A percentile compares a stretch with the other conserved stretches of the same genome.
phyloP scores from a whole-genome alignment of 768 basidiomycete genomes.

The Boletus speciosus region DNA sequence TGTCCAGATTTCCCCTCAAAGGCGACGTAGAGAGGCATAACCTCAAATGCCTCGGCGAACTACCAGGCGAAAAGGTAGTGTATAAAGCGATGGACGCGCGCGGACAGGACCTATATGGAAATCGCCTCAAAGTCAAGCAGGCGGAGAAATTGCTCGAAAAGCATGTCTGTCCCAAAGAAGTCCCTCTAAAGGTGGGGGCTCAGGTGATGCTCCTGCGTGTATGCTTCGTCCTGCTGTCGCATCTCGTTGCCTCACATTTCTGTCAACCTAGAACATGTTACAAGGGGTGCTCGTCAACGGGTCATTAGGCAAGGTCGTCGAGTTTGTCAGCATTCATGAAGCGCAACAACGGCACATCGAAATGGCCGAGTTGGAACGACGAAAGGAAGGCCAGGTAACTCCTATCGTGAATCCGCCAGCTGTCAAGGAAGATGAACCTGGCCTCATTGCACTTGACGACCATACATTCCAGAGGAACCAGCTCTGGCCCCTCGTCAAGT shows the following conservation, averaged over 20 bases:
- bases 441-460: conserved; percentile 16
- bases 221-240: neutral
- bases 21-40: conserved; percentile 26
- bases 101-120: conserved; percentile 38
- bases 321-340: conserved; percentile 30
- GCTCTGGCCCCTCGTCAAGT: conserved; percentile 36
- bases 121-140: conserved; percentile 28
- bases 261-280: conserved; percentile 27
- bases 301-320: conserved; percentile 73
- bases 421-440: neutral
- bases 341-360: conserved; percentile 25
- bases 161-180: conserved; percentile 44
- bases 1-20: conserved; percentile 28
- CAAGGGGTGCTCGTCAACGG: conserved; percentile 69
- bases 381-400: conserved; percentile 5
- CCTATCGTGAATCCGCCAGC: neutral
- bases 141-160: conserved; percentile 41
- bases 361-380: conserved; percentile 29
- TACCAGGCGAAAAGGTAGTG: conserved; percentile 27
- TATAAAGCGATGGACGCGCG: conserved; percentile 44
- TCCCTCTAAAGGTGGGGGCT: conserved; percentile 59
- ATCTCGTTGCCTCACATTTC: neutral
- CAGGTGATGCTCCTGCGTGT: conserved; percentile 73
- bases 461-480: conserved; percentile 15
- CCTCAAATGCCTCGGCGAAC: conserved; percentile 13